phyloP scores from a whole-genome alignment of 192 early-diverging fungal species.

The Entomortierella parvispora region DNA sequence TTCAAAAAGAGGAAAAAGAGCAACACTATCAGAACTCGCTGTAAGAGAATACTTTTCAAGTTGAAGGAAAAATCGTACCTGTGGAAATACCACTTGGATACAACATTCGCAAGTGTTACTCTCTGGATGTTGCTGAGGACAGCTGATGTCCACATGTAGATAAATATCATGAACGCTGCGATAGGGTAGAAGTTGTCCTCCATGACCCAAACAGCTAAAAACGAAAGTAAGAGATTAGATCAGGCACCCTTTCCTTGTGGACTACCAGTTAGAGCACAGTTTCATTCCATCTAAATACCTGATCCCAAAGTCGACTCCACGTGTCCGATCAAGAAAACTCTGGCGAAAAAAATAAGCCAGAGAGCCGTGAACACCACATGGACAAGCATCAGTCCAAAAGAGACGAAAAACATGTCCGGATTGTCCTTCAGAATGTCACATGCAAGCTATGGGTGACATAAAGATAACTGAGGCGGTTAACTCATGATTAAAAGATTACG shows the following conservation, averaged over 20 bases:
- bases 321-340: slow-evolving; percentile 70
- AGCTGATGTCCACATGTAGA: slow-evolving; percentile 82
- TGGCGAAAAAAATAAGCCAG: slow-evolving; percentile 75
- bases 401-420: slow-evolving; percentile 74
- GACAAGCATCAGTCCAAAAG: slow-evolving; percentile 60
- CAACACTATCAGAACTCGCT: slow-evolving; percentile 8
- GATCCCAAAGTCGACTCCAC: slow-evolving; percentile 8
- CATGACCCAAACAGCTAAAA: slow-evolving; percentile 59
- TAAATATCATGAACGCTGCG: slow-evolving; percentile 67
- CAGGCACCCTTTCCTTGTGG: background rate
- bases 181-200: slow-evolving; percentile 61
- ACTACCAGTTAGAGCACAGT: no score
- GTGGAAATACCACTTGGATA: slow-evolving; percentile 86
- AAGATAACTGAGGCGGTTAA: no score
- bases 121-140: slow-evolving; percentile 78
- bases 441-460: no score
- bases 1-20: background rate
- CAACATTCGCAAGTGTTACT: slow-evolving; percentile 72
- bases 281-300: no score
- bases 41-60: background rate
- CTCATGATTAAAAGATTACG: background rate
- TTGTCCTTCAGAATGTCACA: slow-evolving; percentile 78
- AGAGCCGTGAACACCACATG: slow-evolving; percentile 69
- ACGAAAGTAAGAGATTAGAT: slow-evolving; percentile 1
- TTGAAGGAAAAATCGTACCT: no score